phyloP scores from a whole-genome alignment of 257 asterid species.

The Linderniella brevidens region DNA sequence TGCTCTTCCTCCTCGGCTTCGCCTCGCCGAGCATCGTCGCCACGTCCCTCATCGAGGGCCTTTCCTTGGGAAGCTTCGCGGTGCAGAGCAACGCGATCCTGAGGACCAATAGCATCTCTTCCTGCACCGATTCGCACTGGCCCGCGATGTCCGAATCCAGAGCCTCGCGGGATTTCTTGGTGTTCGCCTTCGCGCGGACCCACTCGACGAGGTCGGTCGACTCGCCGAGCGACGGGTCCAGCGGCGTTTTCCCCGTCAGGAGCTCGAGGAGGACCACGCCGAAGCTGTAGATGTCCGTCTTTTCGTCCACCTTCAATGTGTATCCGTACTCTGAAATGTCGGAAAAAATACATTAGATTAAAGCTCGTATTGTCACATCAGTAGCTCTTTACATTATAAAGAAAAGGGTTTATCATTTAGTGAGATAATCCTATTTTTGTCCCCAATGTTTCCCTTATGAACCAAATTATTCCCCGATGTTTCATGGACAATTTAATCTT shows the following conservation, averaged over 20 bases:
- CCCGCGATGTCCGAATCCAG: conserved; percentile 54
- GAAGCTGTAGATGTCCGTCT: conserved; percentile 66
- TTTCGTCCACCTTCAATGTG: conserved; percentile 71
- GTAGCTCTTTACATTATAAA: too few species aligned
- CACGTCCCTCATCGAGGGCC: conserved; percentile 72
- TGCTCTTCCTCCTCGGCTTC: conserved; percentile 67
- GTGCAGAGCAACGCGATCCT: conserved; percentile 68
- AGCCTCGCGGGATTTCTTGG: conserved; percentile 18
- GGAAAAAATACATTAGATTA: too few species aligned
- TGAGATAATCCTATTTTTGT: too few species aligned
- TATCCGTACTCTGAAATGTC: conserved; percentile 63
- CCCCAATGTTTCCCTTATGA: too few species aligned
- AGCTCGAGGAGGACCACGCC: conserved; percentile 82
- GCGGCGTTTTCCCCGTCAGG: conserved; percentile 41
- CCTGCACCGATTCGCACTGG: conserved; percentile 48
- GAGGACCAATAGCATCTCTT: conserved; percentile 68
- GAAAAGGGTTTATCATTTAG: too few species aligned
- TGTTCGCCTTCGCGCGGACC: conserved; percentile 31
- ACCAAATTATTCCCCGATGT: too few species aligned
- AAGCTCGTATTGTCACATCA: too few species aligned
- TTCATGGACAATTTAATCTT: too few species aligned
- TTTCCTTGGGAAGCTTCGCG: conserved; percentile 63
- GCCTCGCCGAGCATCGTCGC: conserved; percentile 78
- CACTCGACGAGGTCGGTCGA: conserved; percentile 51
- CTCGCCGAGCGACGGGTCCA: conserved; percentile 49